Conservation (phyloP, 805 yeast species). For the Ogataea sp. region DNA sequence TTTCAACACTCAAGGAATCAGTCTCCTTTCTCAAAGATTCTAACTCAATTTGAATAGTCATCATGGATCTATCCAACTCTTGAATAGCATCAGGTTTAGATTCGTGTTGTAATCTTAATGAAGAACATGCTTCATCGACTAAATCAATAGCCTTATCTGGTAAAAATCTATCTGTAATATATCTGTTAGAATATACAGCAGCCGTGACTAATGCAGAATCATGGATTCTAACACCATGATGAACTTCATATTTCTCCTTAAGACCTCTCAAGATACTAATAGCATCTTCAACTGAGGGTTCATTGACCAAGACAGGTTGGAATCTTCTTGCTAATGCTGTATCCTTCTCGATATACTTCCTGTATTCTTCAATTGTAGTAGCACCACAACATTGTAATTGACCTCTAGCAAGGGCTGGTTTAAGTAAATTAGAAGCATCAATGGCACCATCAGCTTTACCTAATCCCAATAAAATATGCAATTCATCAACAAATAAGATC, state of each 20-base stretch:
- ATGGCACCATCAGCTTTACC: slow-evolving; percentile 94
- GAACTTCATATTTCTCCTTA: slow-evolving; percentile 92
- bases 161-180: slow-evolving; percentile 81
- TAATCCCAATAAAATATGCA: slow-evolving; percentile 80
- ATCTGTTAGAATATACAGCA: slow-evolving; percentile 81
- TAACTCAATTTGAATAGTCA: slow-evolving; percentile 92
- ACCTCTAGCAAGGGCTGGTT: slow-evolving; percentile 93
- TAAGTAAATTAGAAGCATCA: slow-evolving; percentile 88
- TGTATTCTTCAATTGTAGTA: slow-evolving; percentile 87
- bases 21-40: slow-evolving; percentile 92
- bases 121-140: slow-evolving; percentile 96
- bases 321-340: slow-evolving; percentile 93
- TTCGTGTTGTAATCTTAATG: slow-evolving; percentile 88
- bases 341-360: slow-evolving; percentile 91
- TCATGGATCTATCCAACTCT: slow-evolving; percentile 76
- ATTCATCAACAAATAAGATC: slow-evolving; percentile 83
- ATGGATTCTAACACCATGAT: slow-evolving; percentile 91
- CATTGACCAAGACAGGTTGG: slow-evolving; percentile 78
- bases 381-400: slow-evolving; percentile 92
- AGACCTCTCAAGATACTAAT: slow-evolving; percentile 88
- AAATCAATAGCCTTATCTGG: slow-evolving; percentile 97
- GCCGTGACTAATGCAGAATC: slow-evolving; percentile 93
- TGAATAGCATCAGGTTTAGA: slow-evolving; percentile 94
- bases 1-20: slow-evolving; percentile 73
- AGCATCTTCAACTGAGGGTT: slow-evolving; percentile 87